These are phyloP conservation scores for Tetrahymena malaccensis DNA, from an alignment of 73 alveolate genomes.

Conservation along the genomic window DNA sequence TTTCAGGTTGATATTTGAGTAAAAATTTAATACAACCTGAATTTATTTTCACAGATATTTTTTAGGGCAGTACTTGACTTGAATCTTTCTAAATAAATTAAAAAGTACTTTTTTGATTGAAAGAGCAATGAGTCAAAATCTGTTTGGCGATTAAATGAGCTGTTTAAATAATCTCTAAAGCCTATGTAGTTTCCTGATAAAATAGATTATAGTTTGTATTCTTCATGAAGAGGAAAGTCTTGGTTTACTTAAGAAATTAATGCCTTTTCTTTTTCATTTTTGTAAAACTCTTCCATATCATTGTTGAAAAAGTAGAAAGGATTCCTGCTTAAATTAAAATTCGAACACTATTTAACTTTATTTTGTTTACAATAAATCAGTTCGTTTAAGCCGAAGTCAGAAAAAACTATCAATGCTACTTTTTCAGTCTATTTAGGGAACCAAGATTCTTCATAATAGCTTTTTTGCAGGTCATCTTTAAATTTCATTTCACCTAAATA, in stretches of 20 bases:
- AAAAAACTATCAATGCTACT: neutral
- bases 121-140: neutral
- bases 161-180: neutral
- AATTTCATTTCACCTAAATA: neutral
- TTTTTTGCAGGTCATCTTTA: neutral
- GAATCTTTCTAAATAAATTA: neutral
- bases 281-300: neutral
- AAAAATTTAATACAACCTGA: too few relatives aligned
- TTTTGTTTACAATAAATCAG: neutral
- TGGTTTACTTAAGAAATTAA: neutral
- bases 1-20: too few relatives aligned
- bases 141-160: neutral
- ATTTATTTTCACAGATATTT: too few relatives aligned
- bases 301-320: neutral
- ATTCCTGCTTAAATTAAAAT: neutral
- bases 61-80: neutral
- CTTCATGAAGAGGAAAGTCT: neutral
- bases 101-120: neutral
- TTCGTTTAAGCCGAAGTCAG: neutral
- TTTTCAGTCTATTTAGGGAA: neutral
- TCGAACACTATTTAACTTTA: neutral
- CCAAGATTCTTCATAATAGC: neutral
- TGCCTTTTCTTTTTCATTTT: neutral
- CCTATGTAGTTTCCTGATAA: neutral
- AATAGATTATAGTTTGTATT: neutral